These are phyloP conservation scores for Capronia americana DNA, from an alignment of 2,329 filamentous ascomycete species.

Conservation along the genomic window DNA sequence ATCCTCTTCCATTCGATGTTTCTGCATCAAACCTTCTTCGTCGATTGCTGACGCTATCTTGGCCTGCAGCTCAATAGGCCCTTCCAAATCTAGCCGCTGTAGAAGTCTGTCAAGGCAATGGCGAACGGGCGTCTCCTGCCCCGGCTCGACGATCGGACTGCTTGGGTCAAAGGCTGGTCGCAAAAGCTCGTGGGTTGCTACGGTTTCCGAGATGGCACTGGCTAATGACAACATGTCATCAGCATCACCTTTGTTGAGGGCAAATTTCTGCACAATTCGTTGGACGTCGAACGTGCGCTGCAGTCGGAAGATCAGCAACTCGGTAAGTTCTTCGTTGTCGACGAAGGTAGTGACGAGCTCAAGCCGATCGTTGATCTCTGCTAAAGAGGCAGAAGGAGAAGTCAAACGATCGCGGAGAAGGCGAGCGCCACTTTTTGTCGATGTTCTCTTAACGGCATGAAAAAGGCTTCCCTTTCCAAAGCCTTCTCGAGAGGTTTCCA, in stretches of 20 bases:
- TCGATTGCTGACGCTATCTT: conserved; percentile 82
- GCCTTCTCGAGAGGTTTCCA: conserved; percentile 82
- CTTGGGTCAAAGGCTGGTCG: conserved; percentile 39
- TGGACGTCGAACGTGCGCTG: conserved; percentile 82
- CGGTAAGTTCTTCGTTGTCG: conserved; percentile 68
- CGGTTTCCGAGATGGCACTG: conserved; percentile 78
- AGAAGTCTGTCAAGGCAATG: conserved; percentile 50
- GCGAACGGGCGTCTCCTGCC: neutral
- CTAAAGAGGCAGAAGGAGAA: conserved; percentile 84
- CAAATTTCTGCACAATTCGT: conserved; percentile 91
- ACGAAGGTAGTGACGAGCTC: conserved; percentile 82
- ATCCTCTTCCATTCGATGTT: conserved; percentile 77
- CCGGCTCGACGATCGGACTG: neutral
- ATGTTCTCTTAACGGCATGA: conserved; percentile 86
- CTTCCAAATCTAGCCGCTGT: conserved; percentile 68
- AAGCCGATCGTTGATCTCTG: conserved; percentile 77
- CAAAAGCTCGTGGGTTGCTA: conserved; percentile 59
- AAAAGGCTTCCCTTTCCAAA: conserved; percentile 81
- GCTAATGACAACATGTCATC: conserved; percentile 88
- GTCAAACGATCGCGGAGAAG: conserved; percentile 84
- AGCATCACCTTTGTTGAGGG: conserved; percentile 85
- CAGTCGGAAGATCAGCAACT: conserved; percentile 71
- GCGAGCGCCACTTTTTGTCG: conserved; percentile 88
- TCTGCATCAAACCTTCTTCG: conserved; percentile 84
- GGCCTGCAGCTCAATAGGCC: conserved; percentile 71